These are phyloP conservation scores for Aspergillus sp. DNA, from an alignment of 2,329 filamentous ascomycete species.

Conservation along the genomic window DNA sequence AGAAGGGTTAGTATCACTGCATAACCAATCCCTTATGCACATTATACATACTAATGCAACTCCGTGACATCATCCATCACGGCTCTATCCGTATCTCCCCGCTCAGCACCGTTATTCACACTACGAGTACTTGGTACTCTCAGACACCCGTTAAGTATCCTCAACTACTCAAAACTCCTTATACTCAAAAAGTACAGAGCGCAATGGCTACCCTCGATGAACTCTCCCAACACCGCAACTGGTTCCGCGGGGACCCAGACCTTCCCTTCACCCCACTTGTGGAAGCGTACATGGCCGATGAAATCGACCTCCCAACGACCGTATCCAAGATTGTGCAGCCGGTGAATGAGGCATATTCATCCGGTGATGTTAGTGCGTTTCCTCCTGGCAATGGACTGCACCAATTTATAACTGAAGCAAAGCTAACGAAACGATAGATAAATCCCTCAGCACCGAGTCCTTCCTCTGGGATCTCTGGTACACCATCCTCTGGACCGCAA, in stretches of 20 bases:
- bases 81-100: background rate
- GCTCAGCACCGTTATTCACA: background rate
- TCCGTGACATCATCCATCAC: too few species aligned
- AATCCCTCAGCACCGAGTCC: background rate
- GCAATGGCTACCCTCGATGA: background rate
- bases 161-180: background rate
- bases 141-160: too few species aligned
- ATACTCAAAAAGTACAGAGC: background rate
- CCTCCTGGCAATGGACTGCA: background rate
- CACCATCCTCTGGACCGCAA: slow-evolving; percentile 5
- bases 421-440: background rate
- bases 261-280: background rate
- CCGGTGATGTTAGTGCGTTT: background rate
- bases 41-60: too few species aligned
- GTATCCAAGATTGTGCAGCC: background rate
- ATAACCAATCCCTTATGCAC: too few species aligned
- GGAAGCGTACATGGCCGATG: background rate
- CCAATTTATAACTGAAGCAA: background rate
- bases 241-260: background rate
- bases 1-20: too few species aligned
- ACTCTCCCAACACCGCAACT: background rate
- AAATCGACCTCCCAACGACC: background rate
- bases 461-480: slow-evolving; percentile 7
- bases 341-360: background rate
- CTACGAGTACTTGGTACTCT: too few species aligned